Conservation (phyloP, 257 asterid genomes). For the Gynochthodes officinalis region DNA sequence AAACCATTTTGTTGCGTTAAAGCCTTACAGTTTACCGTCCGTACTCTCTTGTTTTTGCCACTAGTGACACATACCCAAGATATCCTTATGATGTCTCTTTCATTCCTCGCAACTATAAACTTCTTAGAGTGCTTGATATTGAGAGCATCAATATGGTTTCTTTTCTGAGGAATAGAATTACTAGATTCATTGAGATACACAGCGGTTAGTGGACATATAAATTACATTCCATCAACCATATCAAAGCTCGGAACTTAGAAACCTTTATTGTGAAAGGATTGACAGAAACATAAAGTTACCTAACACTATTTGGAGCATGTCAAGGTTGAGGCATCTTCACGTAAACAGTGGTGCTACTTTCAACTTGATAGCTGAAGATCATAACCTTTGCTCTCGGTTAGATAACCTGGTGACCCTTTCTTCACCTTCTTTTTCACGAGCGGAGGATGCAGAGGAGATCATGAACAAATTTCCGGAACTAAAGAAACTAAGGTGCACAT, state of each 20-base stretch:
- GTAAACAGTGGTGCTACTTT: not conserved
- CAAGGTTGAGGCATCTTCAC: not conserved
- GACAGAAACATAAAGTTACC: not conserved
- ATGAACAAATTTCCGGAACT: not conserved
- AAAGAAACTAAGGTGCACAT: constrained; percentile 1
- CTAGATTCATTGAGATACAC: not conserved
- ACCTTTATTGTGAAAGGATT: not conserved
- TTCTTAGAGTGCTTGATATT: not conserved
- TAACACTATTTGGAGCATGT: not conserved
- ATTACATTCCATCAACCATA: not conserved
- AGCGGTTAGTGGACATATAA: not conserved
- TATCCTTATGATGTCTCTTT: not conserved
- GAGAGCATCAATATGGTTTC: not conserved
- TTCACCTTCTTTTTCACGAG: not conserved
- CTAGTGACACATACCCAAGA: not conserved
- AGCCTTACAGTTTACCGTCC: constrained; percentile 5
- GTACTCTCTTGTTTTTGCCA: not conserved
- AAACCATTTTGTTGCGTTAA: not conserved
- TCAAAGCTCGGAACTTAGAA: not conserved
- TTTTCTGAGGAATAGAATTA: not conserved
- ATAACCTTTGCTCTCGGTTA: not conserved
- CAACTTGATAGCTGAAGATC: not conserved
- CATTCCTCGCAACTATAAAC: not conserved
- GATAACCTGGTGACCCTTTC: constrained; percentile 15
- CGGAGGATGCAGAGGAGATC: not conserved